phyloP scores from a whole-genome alignment of 1,284 basidiomycete genomes.

The Malassezia japonica region DNA sequence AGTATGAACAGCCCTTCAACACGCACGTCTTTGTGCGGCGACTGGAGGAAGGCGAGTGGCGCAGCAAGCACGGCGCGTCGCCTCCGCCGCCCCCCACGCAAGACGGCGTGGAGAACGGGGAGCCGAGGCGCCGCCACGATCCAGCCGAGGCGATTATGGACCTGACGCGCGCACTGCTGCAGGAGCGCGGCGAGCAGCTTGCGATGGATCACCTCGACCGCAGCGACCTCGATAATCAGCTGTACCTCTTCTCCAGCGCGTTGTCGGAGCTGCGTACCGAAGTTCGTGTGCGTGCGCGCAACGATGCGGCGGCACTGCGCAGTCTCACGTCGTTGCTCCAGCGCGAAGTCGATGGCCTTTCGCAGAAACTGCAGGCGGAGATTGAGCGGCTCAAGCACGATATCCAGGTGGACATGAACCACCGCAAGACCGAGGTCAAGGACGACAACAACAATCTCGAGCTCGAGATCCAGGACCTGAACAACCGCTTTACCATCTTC shows the following conservation, averaged over 20 bases:
- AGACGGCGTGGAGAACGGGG: too few relatives aligned
- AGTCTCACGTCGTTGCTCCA: constrained; percentile 66
- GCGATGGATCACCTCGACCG: constrained; percentile 63
- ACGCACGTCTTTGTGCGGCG: constrained; percentile 37
- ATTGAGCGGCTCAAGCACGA: constrained; percentile 81
- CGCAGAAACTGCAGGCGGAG: constrained; percentile 89
- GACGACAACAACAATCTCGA: constrained; percentile 77
- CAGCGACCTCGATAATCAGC: constrained; percentile 66
- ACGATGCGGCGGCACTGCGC: constrained; percentile 71
- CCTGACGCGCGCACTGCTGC: constrained; percentile 68
- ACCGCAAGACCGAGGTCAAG: constrained; percentile 82
- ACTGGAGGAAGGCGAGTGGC: constrained; percentile 35
- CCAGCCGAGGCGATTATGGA: constrained; percentile 60
- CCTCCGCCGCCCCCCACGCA: not conserved
- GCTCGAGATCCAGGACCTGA: constrained; percentile 69
- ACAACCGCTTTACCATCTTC: constrained; percentile 48
- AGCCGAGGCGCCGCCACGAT: constrained; percentile 29
- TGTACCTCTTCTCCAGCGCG: constrained; percentile 89
- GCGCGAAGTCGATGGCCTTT: constrained; percentile 75
- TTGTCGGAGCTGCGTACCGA: constrained; percentile 83
- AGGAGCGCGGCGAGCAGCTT: constrained; percentile 66
- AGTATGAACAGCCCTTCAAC: constrained; percentile 33
- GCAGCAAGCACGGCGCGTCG: not conserved
- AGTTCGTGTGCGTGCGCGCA: constrained; percentile 69
- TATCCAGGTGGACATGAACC: constrained; percentile 91